phyloP scores from a whole-genome alignment of 208 protist species.

The Borovskyia barvae region DNA sequence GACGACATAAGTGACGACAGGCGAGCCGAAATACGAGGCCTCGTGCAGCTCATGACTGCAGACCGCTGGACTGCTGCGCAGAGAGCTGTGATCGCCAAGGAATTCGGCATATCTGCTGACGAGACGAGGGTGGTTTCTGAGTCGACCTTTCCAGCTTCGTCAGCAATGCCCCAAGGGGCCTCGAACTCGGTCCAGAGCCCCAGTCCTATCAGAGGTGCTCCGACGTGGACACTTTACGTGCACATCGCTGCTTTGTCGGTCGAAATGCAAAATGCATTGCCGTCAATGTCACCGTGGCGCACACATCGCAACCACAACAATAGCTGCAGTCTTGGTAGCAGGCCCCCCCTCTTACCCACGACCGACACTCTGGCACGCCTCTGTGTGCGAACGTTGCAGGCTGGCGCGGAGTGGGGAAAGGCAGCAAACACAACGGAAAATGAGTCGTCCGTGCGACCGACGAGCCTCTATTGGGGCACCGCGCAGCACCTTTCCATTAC shows the following conservation, averaged over 20 bases:
- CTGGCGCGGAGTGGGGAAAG: slow-evolving; percentile 17
- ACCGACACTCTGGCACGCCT: slow-evolving; percentile 13
- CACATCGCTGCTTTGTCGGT: slow-evolving; percentile 12
- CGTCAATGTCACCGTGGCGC: not conserved
- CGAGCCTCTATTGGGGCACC: slow-evolving; percentile 29
- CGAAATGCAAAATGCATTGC: slow-evolving; percentile 12
- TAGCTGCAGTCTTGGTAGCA: too few relatives aligned
- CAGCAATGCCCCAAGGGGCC: not conserved
- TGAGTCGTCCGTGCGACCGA: too few relatives aligned
- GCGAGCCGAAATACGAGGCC: slow-evolving; percentile 45
- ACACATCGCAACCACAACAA: not conserved
- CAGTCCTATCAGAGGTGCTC: too few relatives aligned
- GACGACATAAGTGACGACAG: slow-evolving; percentile 29
- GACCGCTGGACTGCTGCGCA: slow-evolving; percentile 57
- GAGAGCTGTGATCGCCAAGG: slow-evolving; percentile 57
- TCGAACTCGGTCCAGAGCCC: not conserved
- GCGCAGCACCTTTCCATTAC: slow-evolving; percentile 13
- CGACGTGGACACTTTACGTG: too few relatives aligned
- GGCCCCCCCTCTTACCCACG: too few relatives aligned
- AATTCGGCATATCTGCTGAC: slow-evolving; percentile 55
- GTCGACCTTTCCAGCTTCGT: not conserved
- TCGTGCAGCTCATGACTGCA: slow-evolving; percentile 55
- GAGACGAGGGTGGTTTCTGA: slow-evolving; percentile 39
- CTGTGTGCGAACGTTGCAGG: slow-evolving; percentile 3
- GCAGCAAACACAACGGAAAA: not conserved